Conservation (phyloP, 2,329 filamentous ascomycete species). For the Orbilia blumenaviensis region DNA sequence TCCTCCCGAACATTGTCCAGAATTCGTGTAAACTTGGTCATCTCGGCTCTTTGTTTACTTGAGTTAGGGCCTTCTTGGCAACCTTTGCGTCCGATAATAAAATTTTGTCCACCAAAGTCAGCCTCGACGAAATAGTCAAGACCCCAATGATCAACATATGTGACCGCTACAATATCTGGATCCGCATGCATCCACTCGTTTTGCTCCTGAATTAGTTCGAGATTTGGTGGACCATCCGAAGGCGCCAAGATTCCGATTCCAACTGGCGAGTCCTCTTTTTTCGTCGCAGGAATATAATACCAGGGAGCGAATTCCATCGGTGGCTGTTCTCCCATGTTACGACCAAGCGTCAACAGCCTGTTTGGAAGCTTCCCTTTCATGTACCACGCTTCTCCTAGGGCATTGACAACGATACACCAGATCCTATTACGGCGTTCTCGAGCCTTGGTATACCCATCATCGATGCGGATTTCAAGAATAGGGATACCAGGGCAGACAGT, state of each 20-base stretch:
- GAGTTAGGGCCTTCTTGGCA: slow-evolving; percentile 20
- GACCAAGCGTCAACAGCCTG: background rate
- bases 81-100: slow-evolving; percentile 36
- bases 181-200: slow-evolving; percentile 30
- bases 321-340: slow-evolving; percentile 36
- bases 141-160: slow-evolving; percentile 32
- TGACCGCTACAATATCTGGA: slow-evolving; percentile 27
- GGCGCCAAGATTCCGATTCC: slow-evolving; percentile 26
- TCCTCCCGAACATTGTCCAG: slow-evolving; percentile 46
- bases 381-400: slow-evolving; percentile 89
- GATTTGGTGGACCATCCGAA: background rate
- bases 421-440: slow-evolving; percentile 76
- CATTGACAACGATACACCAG: slow-evolving; percentile 94
- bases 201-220: slow-evolving; percentile 19
- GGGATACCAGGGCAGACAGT: slow-evolving; percentile 79
- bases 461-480: slow-evolving; percentile 82
- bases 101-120: slow-evolving; percentile 49
- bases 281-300: slow-evolving; percentile 32
- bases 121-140: slow-evolving; percentile 47
- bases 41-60: slow-evolving; percentile 24
- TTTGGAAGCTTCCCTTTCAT: slow-evolving; percentile 62
- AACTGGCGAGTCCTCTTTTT: slow-evolving; percentile 27
- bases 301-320: slow-evolving; percentile 30
- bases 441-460: slow-evolving; percentile 79
- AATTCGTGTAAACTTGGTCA: slow-evolving; percentile 32